phyloP scores from a whole-genome alignment of 176 grass and related monocot species.

The Cenchrus purpureus region DNA sequence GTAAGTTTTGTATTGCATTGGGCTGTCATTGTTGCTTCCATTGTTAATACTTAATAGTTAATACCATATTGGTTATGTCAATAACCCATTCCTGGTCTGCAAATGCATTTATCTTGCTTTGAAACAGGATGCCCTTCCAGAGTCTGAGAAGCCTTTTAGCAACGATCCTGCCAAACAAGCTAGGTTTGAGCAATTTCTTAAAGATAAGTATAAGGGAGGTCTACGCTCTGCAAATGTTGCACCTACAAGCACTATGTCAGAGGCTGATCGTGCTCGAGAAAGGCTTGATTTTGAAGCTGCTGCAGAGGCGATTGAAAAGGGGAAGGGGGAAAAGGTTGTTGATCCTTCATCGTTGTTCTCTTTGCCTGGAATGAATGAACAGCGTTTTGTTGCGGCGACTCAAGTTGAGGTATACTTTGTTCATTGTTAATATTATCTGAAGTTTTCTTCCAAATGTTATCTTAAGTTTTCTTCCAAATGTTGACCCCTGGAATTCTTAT shows the following conservation, averaged over 20 bases:
- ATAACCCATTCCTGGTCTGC: constrained; percentile 25
- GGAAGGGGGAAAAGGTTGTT: constrained; percentile 45
- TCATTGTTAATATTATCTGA: constrained; percentile 6
- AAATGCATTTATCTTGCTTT: constrained; percentile 42
- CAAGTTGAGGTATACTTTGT: constrained; percentile 59
- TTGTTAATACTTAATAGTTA: background rate
- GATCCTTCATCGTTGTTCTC: constrained; percentile 46
- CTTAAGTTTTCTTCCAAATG: constrained; percentile 13
- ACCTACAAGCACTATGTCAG: constrained; percentile 59
- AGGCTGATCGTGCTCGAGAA: constrained; percentile 82
- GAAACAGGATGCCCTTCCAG: constrained; percentile 62
- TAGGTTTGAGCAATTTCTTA: constrained; percentile 92
- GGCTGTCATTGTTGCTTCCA: background rate
- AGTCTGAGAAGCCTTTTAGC: constrained; percentile 76
- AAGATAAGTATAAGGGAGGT: constrained; percentile 87
- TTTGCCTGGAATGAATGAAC: constrained; percentile 58
- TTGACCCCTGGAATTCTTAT: constrained; percentile 46
- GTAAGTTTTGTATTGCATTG: constrained; percentile 56
- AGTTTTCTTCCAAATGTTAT: constrained; percentile 16
- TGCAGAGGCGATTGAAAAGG: constrained; percentile 86
- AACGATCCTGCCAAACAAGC: constrained; percentile 83
- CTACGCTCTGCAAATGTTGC: constrained; percentile 60
- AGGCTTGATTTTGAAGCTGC: constrained; percentile 95
- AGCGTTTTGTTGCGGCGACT: constrained; percentile 72
- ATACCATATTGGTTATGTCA: constrained; percentile 10